Evolutionary conservation across 2,329 filamentous ascomycete genomes (phyloP).

Genomic region (Iodosphaeria phyllophila): DNA sequence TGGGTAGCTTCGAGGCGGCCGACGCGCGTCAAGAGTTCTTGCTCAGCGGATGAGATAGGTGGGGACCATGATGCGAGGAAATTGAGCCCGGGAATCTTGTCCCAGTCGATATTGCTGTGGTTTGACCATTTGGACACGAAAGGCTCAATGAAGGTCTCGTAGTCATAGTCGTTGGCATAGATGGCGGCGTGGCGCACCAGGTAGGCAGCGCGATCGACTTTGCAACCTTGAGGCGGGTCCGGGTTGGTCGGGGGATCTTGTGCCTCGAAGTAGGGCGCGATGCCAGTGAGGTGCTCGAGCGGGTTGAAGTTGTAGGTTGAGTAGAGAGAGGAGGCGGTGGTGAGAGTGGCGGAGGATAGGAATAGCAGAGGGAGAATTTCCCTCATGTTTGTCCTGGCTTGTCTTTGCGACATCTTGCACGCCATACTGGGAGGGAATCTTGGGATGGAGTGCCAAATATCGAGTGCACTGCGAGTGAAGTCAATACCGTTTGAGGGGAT

Average conservation of each 20-base stretch:
- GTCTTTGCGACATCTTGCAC: too few species aligned
- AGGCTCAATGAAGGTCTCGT: conserved; percentile 35
- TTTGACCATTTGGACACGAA: conserved; percentile 40
- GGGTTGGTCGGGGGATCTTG: conserved; percentile 26
- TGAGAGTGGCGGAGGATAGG: conserved; percentile 3
- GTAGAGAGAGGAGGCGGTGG: conserved; percentile 4
- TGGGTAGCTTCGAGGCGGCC: conserved; percentile 41
- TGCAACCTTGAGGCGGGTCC: conserved; percentile 28
- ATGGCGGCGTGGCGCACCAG: conserved; percentile 40
- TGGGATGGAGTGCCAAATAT: too few species aligned
- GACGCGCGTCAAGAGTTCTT: conserved; percentile 39
- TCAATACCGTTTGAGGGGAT: too few species aligned
- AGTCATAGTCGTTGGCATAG: conserved; percentile 40
- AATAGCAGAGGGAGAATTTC: conserved; percentile 1
- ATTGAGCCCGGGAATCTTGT: conserved; percentile 29
- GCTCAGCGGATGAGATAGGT: conserved; percentile 35
- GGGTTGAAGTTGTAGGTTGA: conserved; percentile 6
- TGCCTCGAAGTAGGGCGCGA: conserved; percentile 30
- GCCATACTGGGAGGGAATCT: too few species aligned
- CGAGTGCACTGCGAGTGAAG: too few species aligned
- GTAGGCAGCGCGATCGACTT: conserved; percentile 30
- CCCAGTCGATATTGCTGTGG: conserved; percentile 34
- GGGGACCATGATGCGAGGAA: conserved; percentile 38
- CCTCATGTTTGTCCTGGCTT: background rate
- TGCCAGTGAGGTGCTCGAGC: conserved; percentile 4